Evolutionary conservation across 75 land plant genomes (phyloP).

Genomic region (Pseudotsuga menziesii): DNA sequence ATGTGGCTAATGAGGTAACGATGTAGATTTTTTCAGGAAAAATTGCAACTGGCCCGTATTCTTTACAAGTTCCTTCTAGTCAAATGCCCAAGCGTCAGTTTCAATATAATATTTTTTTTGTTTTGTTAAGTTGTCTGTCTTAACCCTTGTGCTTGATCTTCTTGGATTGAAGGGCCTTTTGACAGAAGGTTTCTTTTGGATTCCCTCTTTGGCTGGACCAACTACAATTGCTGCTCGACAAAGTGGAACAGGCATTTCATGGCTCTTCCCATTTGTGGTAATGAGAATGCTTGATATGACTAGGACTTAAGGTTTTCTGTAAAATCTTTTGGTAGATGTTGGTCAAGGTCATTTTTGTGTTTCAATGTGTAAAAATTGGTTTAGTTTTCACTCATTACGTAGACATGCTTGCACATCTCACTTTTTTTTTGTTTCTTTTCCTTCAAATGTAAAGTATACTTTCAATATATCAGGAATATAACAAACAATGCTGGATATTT

Average conservation of each 20-base stretch:
- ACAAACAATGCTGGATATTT: neutral
- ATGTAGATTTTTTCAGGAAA: neutral
- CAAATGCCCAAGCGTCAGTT: neutral
- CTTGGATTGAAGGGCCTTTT: constrained; percentile 64
- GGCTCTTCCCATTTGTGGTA: constrained; percentile 98
- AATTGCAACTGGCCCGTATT: neutral
- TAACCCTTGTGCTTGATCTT: neutral
- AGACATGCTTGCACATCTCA: neutral
- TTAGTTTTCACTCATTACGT: neutral
- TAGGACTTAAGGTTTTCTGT: neutral
- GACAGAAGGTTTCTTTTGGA: constrained; percentile 99
- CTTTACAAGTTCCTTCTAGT: neutral
- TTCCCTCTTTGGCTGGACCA: constrained; percentile 94
- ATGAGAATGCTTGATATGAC: constrained; percentile 11
- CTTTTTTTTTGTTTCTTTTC: neutral
- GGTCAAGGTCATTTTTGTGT: neutral
- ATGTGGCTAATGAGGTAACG: constrained; percentile 97
- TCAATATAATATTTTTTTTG: neutral
- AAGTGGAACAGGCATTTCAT: constrained; percentile 90
- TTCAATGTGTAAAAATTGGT: constrained; percentile 6
- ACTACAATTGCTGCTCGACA: constrained; percentile 94
- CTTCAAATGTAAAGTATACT: neutral
- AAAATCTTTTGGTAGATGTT: neutral
- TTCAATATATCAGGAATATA: neutral
- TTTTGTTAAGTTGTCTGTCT: neutral